These are phyloP conservation scores for Balakata baccata DNA, from an alignment of 345 rosid genomes.

Conservation along the genomic window DNA sequence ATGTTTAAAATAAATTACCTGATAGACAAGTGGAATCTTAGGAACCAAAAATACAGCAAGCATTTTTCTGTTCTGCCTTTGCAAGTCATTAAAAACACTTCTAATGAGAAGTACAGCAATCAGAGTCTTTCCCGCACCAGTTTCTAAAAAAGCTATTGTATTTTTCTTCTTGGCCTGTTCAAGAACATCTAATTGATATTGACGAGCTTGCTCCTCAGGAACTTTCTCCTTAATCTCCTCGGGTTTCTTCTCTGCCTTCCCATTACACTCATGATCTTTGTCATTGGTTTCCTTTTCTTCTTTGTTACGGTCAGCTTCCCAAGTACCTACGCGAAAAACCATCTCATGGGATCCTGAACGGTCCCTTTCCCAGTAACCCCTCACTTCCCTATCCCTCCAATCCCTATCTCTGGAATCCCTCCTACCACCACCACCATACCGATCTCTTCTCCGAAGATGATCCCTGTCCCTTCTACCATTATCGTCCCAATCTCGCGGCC, in stretches of 20 bases:
- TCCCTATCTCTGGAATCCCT: slow-evolving; percentile 59
- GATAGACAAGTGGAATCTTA: slow-evolving; percentile 94
- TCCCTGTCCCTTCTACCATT: slow-evolving; percentile 55
- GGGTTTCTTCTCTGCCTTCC: slow-evolving; percentile 43
- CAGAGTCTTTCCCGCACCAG: slow-evolving; percentile 97
- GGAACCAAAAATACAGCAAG: slow-evolving; percentile 96
- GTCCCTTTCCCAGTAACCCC: slow-evolving; percentile 98
- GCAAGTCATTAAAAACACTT: slow-evolving; percentile 60
- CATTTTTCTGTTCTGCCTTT: slow-evolving; percentile 63
- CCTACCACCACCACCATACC: slow-evolving; percentile 37
- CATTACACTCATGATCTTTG: slow-evolving; percentile 41
- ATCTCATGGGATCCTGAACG: slow-evolving; percentile 61
- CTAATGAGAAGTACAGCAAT: slow-evolving; percentile 88
- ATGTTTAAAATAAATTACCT: slow-evolving; percentile 42
- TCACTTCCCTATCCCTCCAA: slow-evolving; percentile 60
- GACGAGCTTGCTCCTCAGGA: slow-evolving; percentile 83
- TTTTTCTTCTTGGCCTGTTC: slow-evolving; percentile 89
- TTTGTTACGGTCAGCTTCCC: slow-evolving; percentile 67
- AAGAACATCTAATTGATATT: slow-evolving; percentile 91
- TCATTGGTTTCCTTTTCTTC: slow-evolving; percentile 47
- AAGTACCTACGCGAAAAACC: slow-evolving; percentile 67
- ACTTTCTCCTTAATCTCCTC: slow-evolving; percentile 65
- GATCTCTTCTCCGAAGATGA: slow-evolving; percentile 53
- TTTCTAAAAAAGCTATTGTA: slow-evolving; percentile 96
- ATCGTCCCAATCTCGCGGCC: slow-evolving; percentile 60